phyloP scores from a whole-genome alignment of 2,329 filamentous ascomycete species.

The Pyrenophora graminea region DNA sequence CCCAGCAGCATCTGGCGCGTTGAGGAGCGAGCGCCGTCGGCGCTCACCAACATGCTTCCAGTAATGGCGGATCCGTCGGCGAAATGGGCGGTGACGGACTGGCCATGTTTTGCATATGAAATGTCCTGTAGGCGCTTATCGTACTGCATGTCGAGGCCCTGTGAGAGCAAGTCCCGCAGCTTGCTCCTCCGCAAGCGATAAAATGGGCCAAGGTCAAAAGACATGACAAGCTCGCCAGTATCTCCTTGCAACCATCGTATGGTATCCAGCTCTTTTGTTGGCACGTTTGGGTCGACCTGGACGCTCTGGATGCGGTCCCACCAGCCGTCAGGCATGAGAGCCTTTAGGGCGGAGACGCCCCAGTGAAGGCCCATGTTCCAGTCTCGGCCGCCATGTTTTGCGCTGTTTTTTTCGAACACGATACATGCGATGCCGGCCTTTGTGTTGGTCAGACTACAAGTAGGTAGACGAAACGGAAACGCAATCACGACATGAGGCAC shows the following conservation, averaged over 20 bases:
- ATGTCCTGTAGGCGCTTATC: constrained; percentile 47
- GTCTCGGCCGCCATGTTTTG: constrained; percentile 55
- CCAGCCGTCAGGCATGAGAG: constrained; percentile 57
- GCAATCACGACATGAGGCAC: not conserved
- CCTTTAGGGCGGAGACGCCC: constrained; percentile 59
- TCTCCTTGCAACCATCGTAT: constrained; percentile 41
- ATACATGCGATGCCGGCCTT: constrained; percentile 50
- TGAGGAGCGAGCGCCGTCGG: constrained; percentile 43
- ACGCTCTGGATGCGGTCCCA: constrained; percentile 56
- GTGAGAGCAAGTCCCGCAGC: constrained; percentile 37
- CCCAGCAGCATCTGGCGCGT: constrained; percentile 39
- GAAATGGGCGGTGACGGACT: constrained; percentile 44
- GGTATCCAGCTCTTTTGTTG: constrained; percentile 42
- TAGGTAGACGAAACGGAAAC: not conserved
- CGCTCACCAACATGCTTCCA: constrained; percentile 43
- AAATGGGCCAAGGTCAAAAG: constrained; percentile 41
- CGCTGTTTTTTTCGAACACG: constrained; percentile 61
- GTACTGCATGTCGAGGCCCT: constrained; percentile 40
- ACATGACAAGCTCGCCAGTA: constrained; percentile 43
- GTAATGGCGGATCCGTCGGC: constrained; percentile 36
- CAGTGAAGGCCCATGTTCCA: constrained; percentile 70
- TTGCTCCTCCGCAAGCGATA: constrained; percentile 45
- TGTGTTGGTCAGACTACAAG: constrained; percentile 7
- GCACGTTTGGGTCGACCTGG: constrained; percentile 57
- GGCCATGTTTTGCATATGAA: constrained; percentile 36